Base-by-base conservation (phyloP, 495 filamentous ascomycete genomes). In the Daldinia bambusicola region DNA sequence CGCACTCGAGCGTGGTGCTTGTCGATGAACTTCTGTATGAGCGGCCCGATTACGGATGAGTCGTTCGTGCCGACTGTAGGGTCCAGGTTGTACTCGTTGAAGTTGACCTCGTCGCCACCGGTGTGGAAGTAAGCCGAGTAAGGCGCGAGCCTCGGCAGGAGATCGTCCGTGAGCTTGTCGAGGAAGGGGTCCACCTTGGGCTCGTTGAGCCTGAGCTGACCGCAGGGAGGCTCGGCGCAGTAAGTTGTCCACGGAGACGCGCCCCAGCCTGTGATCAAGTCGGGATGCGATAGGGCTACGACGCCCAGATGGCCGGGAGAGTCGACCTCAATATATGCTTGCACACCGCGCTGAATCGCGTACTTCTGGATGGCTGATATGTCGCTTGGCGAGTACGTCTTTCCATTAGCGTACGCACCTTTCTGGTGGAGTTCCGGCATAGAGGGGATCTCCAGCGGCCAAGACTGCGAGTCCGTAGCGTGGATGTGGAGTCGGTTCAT, bases 21-120 rank as follows among this genome's bases (percentile, higher is more conserved):
- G 74, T 92, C 85, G 65, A 93, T 77, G 71, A 94, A 91, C 58
- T 84, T 84, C 72, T 95, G 92, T 61, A 95, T 80, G 14, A 93
- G 82, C 9, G 91, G 90, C 74, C 85, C 84, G 18, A 95, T 79
- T 8, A 93, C 85, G 0, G 77, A 70, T 0, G 83, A 78, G 48
- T 84, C 75, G 77, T 90, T 91, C n/a, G 88, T 89, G 1, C 80
- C 74, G 37, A 95, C 86, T 0, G 86, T 89, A 16, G 88, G 83
- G 74, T 95, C 93, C n/a, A 93, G 84, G 45, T 78, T 77, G 77
- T 92, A 94, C 66, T 89, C 87, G 68, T 92, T 89, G 51, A 79
- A 79, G 77, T 94, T 94, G 38, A 95, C 86, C 78, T 95, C 92
- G 74, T 95, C 92, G 43, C 92, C 92, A 40, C 92, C 92, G 1